A percentile compares a stretch with the other conserved stretches of the same genome.
phyloP scores from a whole-genome alignment of 2,329 filamentous ascomycete genomes.

The Hypoxylon rubiginosum region DNA sequence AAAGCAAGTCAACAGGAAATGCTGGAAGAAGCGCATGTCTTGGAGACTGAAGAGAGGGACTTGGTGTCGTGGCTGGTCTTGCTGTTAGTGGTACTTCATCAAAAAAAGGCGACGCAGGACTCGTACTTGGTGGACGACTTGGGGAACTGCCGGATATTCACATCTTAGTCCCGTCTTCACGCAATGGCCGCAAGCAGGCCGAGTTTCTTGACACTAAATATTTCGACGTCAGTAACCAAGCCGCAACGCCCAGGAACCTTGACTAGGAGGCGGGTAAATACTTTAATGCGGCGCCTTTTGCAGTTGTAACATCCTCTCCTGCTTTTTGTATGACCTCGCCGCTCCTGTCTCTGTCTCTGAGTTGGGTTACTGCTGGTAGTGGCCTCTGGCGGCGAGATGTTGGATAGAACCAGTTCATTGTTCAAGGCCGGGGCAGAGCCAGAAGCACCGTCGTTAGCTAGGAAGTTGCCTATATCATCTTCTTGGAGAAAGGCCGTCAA shows the following conservation, averaged over 20 bases:
- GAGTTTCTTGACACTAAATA: constrained; percentile 77
- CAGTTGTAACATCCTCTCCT: constrained; percentile 76
- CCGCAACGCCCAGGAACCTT: not conserved
- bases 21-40: constrained; percentile 78
- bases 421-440: constrained; percentile 35
- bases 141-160: constrained; percentile 69
- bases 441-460: constrained; percentile 35
- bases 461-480: constrained; percentile 28
- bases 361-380: constrained; percentile 25
- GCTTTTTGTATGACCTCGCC: constrained; percentile 76
- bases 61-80: constrained; percentile 65
- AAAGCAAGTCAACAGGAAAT: constrained; percentile 72
- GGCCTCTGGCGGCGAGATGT: constrained; percentile 26
- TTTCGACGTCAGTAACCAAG: constrained; percentile 11
- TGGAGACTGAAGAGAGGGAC: constrained; percentile 71
- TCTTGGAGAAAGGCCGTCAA: constrained; percentile 42
- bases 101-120: constrained; percentile 18
- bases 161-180: constrained; percentile 72
- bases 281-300: constrained; percentile 75
- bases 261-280: constrained; percentile 43
- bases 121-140: constrained; percentile 65
- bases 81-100: constrained; percentile 36
- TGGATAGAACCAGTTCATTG: constrained; percentile 28
- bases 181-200: constrained; percentile 73
- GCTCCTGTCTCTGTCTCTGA: constrained; percentile 61